Evolutionary conservation across 257 asterid genomes (phyloP).

Genomic region (Solanum corneliomulleri): DNA sequence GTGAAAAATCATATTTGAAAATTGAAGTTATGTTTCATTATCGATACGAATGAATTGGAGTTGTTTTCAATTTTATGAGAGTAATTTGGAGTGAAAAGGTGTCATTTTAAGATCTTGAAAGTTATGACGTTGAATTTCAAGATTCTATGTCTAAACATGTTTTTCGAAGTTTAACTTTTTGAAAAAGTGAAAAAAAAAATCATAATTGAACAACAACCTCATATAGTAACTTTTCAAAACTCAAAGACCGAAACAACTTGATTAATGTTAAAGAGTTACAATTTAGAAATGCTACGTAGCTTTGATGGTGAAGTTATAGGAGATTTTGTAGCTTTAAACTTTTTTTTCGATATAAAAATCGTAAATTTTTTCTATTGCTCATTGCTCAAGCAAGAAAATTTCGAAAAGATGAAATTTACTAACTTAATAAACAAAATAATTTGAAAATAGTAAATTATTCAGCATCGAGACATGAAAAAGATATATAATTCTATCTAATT

Average conservation of each 20-base stretch:
- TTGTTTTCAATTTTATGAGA: background rate
- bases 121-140: background rate
- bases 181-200: background rate
- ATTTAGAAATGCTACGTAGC: background rate
- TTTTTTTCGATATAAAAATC: too few relatives aligned
- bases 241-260: background rate
- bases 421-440: background rate
- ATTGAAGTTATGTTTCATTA: background rate
- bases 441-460: background rate
- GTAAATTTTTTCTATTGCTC: too few relatives aligned
- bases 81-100: background rate
- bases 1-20: background rate
- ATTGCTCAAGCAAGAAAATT: background rate
- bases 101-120: too few relatives aligned
- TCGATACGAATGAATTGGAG: background rate
- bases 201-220: background rate
- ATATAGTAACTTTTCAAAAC: background rate
- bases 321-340: background rate
- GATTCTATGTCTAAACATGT: background rate
- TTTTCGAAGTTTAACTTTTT: too few relatives aligned
- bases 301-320: background rate
- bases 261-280: background rate
- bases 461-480: background rate
- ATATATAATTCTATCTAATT: background rate
- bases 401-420: rapidly evolving